phyloP scores from a whole-genome alignment of 768 basidiomycete species.

The Dentipellis sp. region DNA sequence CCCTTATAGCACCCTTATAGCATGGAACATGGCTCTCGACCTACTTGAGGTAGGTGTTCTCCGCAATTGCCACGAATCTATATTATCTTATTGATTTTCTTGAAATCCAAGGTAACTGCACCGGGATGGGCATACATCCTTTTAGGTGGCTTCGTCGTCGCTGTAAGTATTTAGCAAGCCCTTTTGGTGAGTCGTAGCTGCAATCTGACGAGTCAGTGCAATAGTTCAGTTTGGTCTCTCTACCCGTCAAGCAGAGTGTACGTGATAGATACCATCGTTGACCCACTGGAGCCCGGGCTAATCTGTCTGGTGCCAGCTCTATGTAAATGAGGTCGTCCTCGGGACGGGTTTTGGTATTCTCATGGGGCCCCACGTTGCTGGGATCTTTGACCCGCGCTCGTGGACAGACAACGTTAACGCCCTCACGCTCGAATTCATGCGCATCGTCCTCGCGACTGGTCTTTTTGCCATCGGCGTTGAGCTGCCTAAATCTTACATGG shows the following conservation, averaged over 20 bases:
- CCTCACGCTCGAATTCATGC: conserved; percentile 82
- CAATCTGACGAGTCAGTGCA: too few relatives aligned
- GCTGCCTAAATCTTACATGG: conserved; percentile 78
- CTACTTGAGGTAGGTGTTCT: too few relatives aligned
- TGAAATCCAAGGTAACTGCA: not conserved
- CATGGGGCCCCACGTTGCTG: conserved; percentile 65
- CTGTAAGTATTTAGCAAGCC: conserved; percentile 22
- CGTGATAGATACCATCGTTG: not conserved
- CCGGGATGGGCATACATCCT: conserved; percentile 52
- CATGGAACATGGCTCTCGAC: too few relatives aligned
- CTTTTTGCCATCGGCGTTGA: conserved; percentile 96
- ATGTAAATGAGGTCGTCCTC: conserved; percentile 89
- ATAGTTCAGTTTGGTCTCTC: conserved; percentile 78
- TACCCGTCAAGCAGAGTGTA: conserved; percentile 77
- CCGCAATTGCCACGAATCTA: too few relatives aligned
- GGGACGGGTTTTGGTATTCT: conserved; percentile 64
- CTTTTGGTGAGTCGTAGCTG: too few relatives aligned
- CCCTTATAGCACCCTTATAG: too few relatives aligned
- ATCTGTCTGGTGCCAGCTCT: conserved; percentile 38
- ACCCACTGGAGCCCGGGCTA: too few relatives aligned
- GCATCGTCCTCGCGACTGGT: conserved; percentile 83
- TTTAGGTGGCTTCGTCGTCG: conserved; percentile 47
- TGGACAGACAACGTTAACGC: conserved; percentile 50
- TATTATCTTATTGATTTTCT: not conserved
- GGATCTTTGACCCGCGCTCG: conserved; percentile 65